Conservation (phyloP, 306 rosid genomes). For the Ammopiptanthus mongolicus region DNA sequence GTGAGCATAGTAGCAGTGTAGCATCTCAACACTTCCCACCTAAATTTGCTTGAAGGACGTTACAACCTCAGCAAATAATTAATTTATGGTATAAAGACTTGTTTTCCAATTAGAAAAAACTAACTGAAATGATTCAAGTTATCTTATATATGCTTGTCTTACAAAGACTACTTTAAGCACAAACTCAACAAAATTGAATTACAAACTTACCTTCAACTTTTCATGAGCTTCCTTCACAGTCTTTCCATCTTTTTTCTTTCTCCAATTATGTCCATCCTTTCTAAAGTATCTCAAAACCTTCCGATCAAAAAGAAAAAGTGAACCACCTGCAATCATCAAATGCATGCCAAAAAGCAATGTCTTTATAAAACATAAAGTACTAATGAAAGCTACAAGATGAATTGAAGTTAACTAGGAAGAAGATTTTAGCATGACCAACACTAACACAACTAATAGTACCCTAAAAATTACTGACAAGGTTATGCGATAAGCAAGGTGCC, state of each 20-base stretch:
- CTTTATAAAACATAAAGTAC: neutral
- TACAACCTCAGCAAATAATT: conserved; percentile 23
- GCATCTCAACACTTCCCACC: conserved; percentile 82
- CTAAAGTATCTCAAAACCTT: conserved; percentile 85
- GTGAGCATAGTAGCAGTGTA: conserved; percentile 93
- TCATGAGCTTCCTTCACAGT: conserved; percentile 94
- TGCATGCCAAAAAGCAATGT: conserved; percentile 24
- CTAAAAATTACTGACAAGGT: neutral
- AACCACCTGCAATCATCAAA: conserved; percentile 64
- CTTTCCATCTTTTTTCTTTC: conserved; percentile 89
- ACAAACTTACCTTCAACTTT: conserved; percentile 67
- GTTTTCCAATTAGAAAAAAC: neutral
- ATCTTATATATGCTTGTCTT: neutral
- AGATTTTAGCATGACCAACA: conserved; percentile 4
- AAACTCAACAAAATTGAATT: conserved; percentile 6
- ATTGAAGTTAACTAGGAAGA: neutral
- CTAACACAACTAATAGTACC: neutral
- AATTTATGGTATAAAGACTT: conserved; percentile 1
- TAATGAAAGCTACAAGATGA: conserved; percentile 19
- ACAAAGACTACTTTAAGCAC: neutral
- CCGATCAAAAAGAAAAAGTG: conserved; percentile 83
- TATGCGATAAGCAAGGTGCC: neutral
- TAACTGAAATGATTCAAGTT: neutral
- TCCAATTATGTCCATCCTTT: conserved; percentile 91
- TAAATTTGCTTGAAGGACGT: conserved; percentile 42